These are phyloP conservation scores for Grifola frondosa DNA, from an alignment of 1,284 basidiomycete species.

Conservation along the genomic window DNA sequence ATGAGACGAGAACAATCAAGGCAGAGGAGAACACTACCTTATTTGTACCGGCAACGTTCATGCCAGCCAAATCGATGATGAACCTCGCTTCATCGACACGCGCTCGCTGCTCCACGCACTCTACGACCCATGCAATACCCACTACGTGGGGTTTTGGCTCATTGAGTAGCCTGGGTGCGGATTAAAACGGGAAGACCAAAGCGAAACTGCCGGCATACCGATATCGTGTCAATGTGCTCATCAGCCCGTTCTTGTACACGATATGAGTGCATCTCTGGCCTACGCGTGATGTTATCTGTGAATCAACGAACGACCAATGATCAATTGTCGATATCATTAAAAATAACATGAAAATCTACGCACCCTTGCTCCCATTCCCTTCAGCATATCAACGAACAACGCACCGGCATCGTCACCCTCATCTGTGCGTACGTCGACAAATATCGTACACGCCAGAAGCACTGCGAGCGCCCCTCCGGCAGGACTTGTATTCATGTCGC, in stretches of 20 bases:
- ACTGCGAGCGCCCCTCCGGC: conserved; percentile 42
- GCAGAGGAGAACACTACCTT: conserved; percentile 47
- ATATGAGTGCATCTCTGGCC: conserved; percentile 88
- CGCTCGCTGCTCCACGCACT: conserved; percentile 72
- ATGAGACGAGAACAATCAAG: conserved; percentile 5
- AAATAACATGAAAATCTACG: conserved; percentile 21
- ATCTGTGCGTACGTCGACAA: conserved; percentile 86
- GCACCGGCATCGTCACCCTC: conserved; percentile 84
- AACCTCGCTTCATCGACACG: conserved; percentile 69
- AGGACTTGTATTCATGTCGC: conserved; percentile 16
- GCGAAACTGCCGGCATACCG: conserved; percentile 41
- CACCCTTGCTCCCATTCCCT: conserved; percentile 81
- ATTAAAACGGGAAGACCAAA: neutral
- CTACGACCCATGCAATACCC: conserved; percentile 90
- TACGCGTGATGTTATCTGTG: conserved; percentile 58
- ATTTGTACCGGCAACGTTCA: conserved; percentile 63
- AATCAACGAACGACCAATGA: conserved; percentile 2
- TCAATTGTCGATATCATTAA: neutral
- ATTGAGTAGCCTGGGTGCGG: conserved; percentile 46
- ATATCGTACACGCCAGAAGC: conserved; percentile 79
- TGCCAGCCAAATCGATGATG: conserved; percentile 65
- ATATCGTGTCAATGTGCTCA: conserved; percentile 76
- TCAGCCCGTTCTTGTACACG: conserved; percentile 84
- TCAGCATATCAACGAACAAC: conserved; percentile 86
- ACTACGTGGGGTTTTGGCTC: conserved; percentile 78